phyloP scores from a whole-genome alignment of 306 rosid genomes.

The Lathyrus sativus region DNA sequence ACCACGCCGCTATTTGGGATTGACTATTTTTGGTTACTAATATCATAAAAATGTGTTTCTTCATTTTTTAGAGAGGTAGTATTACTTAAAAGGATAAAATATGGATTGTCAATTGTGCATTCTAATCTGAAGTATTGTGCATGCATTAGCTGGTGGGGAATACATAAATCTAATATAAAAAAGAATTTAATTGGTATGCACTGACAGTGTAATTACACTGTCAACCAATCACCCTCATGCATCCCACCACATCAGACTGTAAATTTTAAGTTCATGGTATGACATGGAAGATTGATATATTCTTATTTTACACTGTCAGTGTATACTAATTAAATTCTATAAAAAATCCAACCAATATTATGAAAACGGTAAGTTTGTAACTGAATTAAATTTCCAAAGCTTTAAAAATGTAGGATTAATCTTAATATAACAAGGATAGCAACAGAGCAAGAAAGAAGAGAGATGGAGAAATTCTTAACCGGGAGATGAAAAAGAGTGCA shows the following conservation, averaged over 20 bases:
- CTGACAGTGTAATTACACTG: no score
- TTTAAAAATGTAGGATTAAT: not conserved
- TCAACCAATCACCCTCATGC: no score
- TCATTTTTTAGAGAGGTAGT: not conserved
- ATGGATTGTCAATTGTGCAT: conserved; percentile 1
- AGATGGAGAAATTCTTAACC: not conserved
- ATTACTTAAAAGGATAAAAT: not conserved
- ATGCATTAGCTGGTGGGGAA: not conserved
- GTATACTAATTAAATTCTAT: no score
- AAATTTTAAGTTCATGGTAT: no score
- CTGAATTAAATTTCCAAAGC: not conserved
- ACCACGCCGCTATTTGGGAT: no score
- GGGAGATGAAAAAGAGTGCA: not conserved
- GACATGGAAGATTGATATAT: no score
- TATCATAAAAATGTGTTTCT: not conserved
- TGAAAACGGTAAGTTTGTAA: not conserved
- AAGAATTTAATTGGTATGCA: no score
- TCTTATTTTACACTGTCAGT: no score
- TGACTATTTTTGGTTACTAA: not conserved
- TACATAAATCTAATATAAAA: not conserved
- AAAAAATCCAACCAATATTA: not conserved
- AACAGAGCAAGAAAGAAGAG: not conserved
- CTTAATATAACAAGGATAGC: not conserved
- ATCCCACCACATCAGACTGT: no score
- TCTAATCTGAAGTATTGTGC: not conserved